Conservation (phyloP, 1,284 basidiomycete genomes). For the Trichosporon sp. region DNA sequence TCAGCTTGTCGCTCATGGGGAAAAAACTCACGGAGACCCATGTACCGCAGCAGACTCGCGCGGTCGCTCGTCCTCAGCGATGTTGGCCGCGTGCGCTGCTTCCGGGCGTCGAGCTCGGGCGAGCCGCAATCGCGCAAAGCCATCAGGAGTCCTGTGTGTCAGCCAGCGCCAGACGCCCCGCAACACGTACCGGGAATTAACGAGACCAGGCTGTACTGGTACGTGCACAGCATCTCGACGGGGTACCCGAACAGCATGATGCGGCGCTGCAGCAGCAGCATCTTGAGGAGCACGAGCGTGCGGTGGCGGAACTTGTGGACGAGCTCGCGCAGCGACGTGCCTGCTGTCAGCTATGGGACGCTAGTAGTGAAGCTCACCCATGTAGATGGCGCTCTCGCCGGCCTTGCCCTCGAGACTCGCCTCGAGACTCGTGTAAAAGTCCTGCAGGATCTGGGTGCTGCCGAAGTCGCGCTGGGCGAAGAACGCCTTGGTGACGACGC, state of each 20-base stretch:
- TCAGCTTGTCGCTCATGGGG: conserved; percentile 1
- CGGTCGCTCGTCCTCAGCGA: conserved; percentile 84
- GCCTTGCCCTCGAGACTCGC: conserved; percentile 39
- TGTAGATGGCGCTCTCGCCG: conserved; percentile 47
- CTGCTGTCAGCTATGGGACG: conserved; percentile 48
- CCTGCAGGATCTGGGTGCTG: conserved; percentile 73
- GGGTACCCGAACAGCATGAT: conserved; percentile 97
- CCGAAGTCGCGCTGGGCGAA: conserved; percentile 87
- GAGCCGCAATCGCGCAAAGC: conserved; percentile 88
- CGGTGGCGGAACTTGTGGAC: conserved; percentile 91
- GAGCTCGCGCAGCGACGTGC: conserved; percentile 85
- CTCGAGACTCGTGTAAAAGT: conserved; percentile 73
- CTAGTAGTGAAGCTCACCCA: conserved; percentile 29
- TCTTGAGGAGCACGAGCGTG: conserved; percentile 89
- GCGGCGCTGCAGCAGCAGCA: conserved; percentile 85
- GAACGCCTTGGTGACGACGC: conserved; percentile 87
- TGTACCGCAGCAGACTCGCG: conserved; percentile 82
- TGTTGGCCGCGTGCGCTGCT: conserved; percentile 62
- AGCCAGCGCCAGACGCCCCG: background rate
- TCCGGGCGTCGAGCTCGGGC: conserved; percentile 66
- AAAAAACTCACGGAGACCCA: conserved; percentile 82
- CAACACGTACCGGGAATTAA: conserved; percentile 64
- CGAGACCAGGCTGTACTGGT: conserved; percentile 91
- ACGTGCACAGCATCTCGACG: conserved; percentile 92
- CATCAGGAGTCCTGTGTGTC: conserved; percentile 66